Conservation (phyloP, 169 alveolate species). For the Plasmodium sp. region DNA sequence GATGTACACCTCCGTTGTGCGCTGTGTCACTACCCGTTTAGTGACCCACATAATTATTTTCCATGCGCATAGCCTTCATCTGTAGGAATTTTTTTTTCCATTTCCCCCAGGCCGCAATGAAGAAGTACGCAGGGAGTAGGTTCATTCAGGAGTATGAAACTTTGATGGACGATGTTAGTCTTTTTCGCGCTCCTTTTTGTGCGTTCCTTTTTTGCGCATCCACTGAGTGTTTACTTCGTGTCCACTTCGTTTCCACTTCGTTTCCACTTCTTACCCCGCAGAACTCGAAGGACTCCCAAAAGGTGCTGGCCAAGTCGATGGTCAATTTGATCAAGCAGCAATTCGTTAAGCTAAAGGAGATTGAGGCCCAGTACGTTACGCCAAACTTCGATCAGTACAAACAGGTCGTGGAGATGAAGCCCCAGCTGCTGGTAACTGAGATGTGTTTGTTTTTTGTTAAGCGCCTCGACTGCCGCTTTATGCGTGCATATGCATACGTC, state of each 20-base stretch:
- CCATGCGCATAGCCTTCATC: neutral
- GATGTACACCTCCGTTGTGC: neutral
- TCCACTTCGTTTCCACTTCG: neutral
- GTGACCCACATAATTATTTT: neutral
- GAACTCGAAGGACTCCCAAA: slow-evolving; percentile 39
- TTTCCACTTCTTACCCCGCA: neutral
- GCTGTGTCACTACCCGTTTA: neutral
- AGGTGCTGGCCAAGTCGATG: slow-evolving; percentile 40
- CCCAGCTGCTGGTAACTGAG: slow-evolving; percentile 5
- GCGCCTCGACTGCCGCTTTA: neutral
- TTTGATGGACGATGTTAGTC: slow-evolving; percentile 30
- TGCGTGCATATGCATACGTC: neutral
- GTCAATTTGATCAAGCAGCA: slow-evolving; percentile 55
- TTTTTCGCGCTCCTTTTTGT: neutral
- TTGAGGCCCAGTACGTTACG: slow-evolving; percentile 39
- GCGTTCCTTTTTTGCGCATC: neutral
- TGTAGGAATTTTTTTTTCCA: neutral
- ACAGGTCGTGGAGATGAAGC: slow-evolving; percentile 14
- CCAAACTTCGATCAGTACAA: slow-evolving; percentile 55
- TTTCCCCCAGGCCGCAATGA: slow-evolving; percentile 12
- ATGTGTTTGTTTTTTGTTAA: neutral
- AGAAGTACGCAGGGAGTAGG: slow-evolving; percentile 45
- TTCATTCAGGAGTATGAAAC: slow-evolving; percentile 57
- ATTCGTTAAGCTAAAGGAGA: slow-evolving; percentile 49
- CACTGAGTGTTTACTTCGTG: neutral